Conservation (phyloP, 306 rosid genomes). For the Trifolium fragiferum region DNA sequence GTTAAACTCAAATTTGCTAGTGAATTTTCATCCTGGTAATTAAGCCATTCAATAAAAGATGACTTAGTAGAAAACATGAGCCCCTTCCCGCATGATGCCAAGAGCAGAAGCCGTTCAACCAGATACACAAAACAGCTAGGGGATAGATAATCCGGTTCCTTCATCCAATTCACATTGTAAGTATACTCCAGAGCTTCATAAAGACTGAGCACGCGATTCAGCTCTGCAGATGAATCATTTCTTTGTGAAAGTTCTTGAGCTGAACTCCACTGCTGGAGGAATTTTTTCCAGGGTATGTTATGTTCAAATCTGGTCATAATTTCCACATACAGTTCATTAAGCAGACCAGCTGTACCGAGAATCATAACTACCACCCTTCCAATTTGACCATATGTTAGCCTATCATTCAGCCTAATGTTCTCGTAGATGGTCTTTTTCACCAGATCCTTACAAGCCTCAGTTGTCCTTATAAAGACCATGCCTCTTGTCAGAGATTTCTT, state of each 20-base stretch:
- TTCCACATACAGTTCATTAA: background rate
- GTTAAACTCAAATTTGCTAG: slow-evolving; percentile 1
- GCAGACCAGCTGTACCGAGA: slow-evolving; percentile 43
- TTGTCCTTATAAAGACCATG: no score
- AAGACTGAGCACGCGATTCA: background rate
- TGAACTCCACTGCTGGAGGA: slow-evolving; percentile 40
- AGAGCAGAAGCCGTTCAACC: slow-evolving; percentile 63
- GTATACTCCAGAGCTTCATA: slow-evolving; percentile 48
- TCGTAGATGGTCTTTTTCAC: no score
- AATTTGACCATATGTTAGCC: no score
- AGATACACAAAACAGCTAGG: slow-evolving; percentile 73
- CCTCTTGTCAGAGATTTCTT: no score
- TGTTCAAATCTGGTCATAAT: slow-evolving; percentile 37
- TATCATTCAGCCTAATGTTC: no score
- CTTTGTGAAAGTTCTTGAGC: background rate
- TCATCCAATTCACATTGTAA: slow-evolving; percentile 48
- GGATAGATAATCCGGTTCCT: slow-evolving; percentile 48
- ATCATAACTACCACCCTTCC: no score
- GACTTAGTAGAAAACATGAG: slow-evolving; percentile 57
- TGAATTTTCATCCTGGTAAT: slow-evolving; percentile 43
- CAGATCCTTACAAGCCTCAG: no score
- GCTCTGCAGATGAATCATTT: no score
- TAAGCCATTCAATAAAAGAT: slow-evolving; percentile 69
- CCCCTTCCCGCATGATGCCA: slow-evolving; percentile 44
- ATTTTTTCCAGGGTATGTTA: slow-evolving; percentile 51